Conservation (phyloP, 306 rosid species). For the Acacia melanoxylon region DNA sequence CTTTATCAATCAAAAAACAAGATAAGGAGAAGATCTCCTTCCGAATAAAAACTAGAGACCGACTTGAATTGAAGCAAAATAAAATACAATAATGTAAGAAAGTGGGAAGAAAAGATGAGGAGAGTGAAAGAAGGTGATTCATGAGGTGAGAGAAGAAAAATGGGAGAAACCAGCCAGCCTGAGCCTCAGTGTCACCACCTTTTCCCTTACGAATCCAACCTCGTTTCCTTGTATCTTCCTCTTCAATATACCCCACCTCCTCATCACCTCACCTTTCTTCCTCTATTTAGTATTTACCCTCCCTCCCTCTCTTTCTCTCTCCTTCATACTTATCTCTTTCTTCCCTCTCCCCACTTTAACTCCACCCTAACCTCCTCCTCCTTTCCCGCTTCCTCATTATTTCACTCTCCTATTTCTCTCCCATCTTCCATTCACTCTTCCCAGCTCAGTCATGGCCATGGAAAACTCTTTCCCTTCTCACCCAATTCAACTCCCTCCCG, state of each 20-base stretch:
- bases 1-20: no score
- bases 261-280: not conserved
- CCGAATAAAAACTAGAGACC: no score
- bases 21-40: no score
- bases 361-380: not conserved
- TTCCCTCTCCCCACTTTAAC: not conserved
- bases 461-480: conserved; percentile 17
- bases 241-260: conserved; percentile 9
- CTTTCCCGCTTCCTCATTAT: not conserved
- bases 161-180: conserved; percentile 30
- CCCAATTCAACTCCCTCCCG: conserved; percentile 51
- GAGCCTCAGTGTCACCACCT: conserved; percentile 23
- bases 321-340: not conserved
- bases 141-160: no score
- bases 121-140: no score
- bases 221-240: conserved; percentile 38
- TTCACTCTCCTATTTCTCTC: no score
- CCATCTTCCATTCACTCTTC: not conserved
- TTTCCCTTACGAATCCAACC: conserved; percentile 33
- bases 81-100: no score
- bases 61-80: no score
- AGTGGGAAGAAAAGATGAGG: no score
- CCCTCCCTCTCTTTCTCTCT: not conserved
- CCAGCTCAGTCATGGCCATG: conserved; percentile 20
- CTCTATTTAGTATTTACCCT: not conserved